These are phyloP conservation scores for Ilyonectria robusta DNA, from an alignment of 2,329 filamentous ascomycete species.

Conservation along the genomic window DNA sequence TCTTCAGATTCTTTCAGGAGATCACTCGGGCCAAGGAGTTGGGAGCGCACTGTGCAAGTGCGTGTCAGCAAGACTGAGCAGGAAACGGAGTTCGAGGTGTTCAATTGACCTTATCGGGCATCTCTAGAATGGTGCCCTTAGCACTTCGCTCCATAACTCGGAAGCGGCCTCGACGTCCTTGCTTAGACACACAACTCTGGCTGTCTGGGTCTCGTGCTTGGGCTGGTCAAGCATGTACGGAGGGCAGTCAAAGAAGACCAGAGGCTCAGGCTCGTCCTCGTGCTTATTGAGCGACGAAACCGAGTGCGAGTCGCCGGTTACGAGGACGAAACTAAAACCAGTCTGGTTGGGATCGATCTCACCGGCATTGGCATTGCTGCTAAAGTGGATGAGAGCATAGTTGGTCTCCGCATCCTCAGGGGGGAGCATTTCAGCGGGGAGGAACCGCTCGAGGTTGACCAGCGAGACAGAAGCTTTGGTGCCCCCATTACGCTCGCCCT, in stretches of 20 bases:
- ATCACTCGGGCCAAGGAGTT: too few relatives aligned
- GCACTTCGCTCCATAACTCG: slow-evolving; percentile 19
- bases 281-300: background rate
- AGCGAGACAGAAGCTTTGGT: too few relatives aligned
- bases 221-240: background rate
- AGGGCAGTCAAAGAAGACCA: slow-evolving; percentile 10
- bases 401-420: too few relatives aligned
- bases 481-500: too few relatives aligned
- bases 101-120: slow-evolving; percentile 20
- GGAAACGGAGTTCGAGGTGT: too few relatives aligned
- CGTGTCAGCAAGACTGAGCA: too few relatives aligned
- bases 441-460: too few relatives aligned
- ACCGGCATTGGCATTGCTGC: too few relatives aligned
- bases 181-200: slow-evolving; percentile 19
- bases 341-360: background rate
- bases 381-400: too few relatives aligned
- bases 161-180: slow-evolving; percentile 20
- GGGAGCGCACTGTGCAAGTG: slow-evolving; percentile 4
- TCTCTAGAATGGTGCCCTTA: slow-evolving; percentile 25
- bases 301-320: background rate
- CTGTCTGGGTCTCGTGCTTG: slow-evolving; percentile 11
- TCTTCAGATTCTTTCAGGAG: background rate
- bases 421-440: too few relatives aligned
- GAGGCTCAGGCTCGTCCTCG: background rate
- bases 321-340: slow-evolving; percentile 10